Percentiles rank a stretch among this genome's conserved stretches.
Evolutionary conservation across 768 basidiomycete genomes (phyloP).

Genomic region (Termitomyces sp.): DNA sequence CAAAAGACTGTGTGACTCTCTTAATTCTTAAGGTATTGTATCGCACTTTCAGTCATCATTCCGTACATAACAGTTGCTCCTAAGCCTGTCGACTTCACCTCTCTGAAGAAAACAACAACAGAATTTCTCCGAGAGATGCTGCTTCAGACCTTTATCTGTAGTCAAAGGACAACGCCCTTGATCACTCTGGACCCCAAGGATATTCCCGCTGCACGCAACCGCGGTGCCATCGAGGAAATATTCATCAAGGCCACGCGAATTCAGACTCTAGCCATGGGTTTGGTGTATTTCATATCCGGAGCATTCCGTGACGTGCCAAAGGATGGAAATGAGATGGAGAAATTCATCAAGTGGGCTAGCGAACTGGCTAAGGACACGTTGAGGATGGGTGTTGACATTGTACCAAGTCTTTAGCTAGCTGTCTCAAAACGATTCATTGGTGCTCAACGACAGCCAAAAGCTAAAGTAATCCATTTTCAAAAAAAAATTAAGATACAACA

Average conservation of each 20-base stretch:
- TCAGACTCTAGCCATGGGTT: conserved; percentile 64
- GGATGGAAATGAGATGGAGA: conserved; percentile 27
- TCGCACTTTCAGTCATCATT: not conserved
- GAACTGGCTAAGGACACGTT: conserved; percentile 66
- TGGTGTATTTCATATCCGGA: conserved; percentile 63
- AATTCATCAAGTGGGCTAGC: conserved; percentile 61
- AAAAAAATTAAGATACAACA: not conserved
- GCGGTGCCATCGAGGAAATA: conserved; percentile 64
- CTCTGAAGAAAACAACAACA: conserved; percentile 55
- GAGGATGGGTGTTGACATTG: conserved; percentile 53
- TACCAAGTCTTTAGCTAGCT: conserved; percentile 24
- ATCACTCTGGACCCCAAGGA: conserved; percentile 31
- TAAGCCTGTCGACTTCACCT: conserved; percentile 85
- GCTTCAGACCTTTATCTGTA: conserved; percentile 61
- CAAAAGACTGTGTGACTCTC: conserved; percentile 72
- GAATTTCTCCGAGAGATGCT: conserved; percentile 71
- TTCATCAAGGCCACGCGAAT: conserved; percentile 70
- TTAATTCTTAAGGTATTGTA: conserved; percentile 73
- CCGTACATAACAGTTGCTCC: not conserved
- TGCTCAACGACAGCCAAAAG: not conserved
- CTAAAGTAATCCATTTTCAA: not conserved
- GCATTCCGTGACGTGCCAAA: conserved; percentile 26
- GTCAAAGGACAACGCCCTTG: conserved; percentile 68
- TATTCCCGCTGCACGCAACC: conserved; percentile 41
- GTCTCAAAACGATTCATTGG: not conserved